Evolutionary conservation across 352 stramenopile species (phyloP).

Genomic region (Globisporangium sylvaticum): DNA sequence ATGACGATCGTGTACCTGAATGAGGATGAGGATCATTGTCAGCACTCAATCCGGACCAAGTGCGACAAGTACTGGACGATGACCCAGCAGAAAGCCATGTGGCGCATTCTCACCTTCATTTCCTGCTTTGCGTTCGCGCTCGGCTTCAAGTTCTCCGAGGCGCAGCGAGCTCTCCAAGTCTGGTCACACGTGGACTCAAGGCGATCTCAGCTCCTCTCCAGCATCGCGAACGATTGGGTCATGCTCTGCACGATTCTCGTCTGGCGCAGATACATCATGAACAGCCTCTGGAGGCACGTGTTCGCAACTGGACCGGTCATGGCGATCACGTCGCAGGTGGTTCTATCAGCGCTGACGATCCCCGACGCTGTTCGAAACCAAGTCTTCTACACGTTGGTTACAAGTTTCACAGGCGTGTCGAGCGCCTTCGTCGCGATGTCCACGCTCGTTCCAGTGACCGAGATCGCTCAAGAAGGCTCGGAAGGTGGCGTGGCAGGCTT

Average conservation of each 20-base stretch:
- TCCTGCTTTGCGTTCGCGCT: conserved; percentile 17
- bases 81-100: conserved; percentile 24
- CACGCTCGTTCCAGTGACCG: conserved; percentile 26
- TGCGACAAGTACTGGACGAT: conserved; percentile 17
- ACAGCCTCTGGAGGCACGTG: conserved; percentile 35
- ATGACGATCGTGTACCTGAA: conserved; percentile 8
- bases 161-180: conserved; percentile 22
- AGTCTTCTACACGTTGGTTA: conserved; percentile 24
- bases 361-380: conserved; percentile 22
- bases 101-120: conserved; percentile 20
- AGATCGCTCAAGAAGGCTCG: conserved; percentile 15
- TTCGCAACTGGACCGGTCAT: conserved; percentile 28
- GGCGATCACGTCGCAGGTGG: conserved; percentile 25
- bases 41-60: conserved; percentile 3
- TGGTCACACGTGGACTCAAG: conserved; percentile 30
- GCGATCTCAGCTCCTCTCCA: conserved; percentile 22
- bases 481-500: conserved; percentile 16
- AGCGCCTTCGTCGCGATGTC: conserved; percentile 31
- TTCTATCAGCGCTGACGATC: conserved; percentile 26
- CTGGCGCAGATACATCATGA: conserved; percentile 32
- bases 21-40: conserved; percentile 8
- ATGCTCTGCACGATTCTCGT: conserved; percentile 35
- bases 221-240: conserved; percentile 26
- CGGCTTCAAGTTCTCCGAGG: conserved; percentile 17
- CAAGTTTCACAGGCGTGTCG: conserved; percentile 24